Conservation (phyloP, 1,284 basidiomycete species). For the Leccinum angustisporum region DNA sequence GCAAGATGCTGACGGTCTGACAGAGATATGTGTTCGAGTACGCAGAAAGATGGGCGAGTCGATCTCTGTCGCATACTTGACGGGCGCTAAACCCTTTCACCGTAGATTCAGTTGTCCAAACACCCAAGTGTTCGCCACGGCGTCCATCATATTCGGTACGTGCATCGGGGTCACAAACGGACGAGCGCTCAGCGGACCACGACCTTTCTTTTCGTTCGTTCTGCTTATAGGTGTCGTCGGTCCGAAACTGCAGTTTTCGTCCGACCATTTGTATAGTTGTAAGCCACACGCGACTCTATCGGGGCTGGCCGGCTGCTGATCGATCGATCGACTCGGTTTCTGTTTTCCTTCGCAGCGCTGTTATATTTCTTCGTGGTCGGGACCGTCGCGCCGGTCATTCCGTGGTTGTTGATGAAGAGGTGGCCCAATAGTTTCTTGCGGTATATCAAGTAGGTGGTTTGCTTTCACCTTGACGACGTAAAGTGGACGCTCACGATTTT, state of each 20-base stretch:
- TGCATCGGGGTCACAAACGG: neutral
- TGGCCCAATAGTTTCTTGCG: conserved; percentile 46
- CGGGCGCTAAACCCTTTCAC: neutral
- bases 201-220: neutral
- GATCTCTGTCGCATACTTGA: neutral
- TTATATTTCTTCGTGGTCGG: conserved; percentile 51
- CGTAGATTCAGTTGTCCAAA: conserved; percentile 37
- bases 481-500: neutral
- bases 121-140: conserved; percentile 39
- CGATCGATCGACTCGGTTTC: neutral
- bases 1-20: neutral
- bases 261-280: conserved; percentile 35
- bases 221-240: conserved; percentile 36
- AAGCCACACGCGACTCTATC: neutral
- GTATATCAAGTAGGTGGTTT: conserved; percentile 44
- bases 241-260: conserved; percentile 41
- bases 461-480: no score
- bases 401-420: conserved; percentile 41
- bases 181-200: neutral
- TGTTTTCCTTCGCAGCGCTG: conserved; percentile 29
- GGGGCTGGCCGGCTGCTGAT: neutral
- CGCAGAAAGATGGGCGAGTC: conserved; percentile 35
- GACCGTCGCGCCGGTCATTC: conserved; percentile 41
- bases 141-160: conserved; percentile 38
- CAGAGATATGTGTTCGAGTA: conserved; percentile 33